A percentile compares a stretch with the other conserved stretches of the same genome.
Evolutionary conservation across 345 rosid genomes (phyloP).

Genomic region (Limnanthes douglasii): DNA sequence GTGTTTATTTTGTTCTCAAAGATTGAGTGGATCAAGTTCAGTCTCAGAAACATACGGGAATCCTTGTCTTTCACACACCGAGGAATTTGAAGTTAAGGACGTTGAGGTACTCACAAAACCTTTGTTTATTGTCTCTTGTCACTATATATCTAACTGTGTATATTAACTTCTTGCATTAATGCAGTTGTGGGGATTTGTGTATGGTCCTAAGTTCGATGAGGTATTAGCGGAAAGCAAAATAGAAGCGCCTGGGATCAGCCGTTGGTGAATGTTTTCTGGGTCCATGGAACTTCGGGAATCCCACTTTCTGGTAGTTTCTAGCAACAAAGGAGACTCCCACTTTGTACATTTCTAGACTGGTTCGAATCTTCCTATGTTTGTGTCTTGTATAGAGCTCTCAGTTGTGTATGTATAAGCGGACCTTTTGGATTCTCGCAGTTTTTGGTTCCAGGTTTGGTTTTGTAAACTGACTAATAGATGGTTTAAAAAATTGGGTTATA

Average conservation of each 20-base stretch:
- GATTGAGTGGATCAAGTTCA: slow-evolving; percentile 83
- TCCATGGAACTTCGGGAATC: neutral
- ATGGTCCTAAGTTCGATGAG: slow-evolving; percentile 79
- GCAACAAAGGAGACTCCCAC: neutral
- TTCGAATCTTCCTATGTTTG: too few relatives aligned
- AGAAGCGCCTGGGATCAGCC: slow-evolving; percentile 61
- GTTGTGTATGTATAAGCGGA: too few relatives aligned
- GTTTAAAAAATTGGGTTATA: too few relatives aligned
- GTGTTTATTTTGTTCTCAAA: slow-evolving; percentile 12
- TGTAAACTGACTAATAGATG: too few relatives aligned
- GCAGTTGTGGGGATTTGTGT: slow-evolving; percentile 93
- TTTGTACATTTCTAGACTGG: neutral
- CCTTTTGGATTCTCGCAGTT: too few relatives aligned
- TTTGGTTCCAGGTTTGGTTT: too few relatives aligned
- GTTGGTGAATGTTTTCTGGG: slow-evolving; percentile 39
- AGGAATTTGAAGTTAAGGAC: slow-evolving; percentile 79
- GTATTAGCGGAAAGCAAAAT: slow-evolving; percentile 50
- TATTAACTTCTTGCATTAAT: neutral
- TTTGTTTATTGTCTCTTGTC: neutral
- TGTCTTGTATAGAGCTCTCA: too few relatives aligned
- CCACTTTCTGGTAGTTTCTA: slow-evolving; percentile 1
- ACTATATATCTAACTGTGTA: neutral
- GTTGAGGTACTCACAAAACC: slow-evolving; percentile 52
- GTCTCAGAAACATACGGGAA: slow-evolving; percentile 90
- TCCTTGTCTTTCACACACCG: slow-evolving; percentile 65